phyloP scores from a whole-genome alignment of 2,329 filamentous ascomycete species.

The Paracorniculantispora psalliotae region DNA sequence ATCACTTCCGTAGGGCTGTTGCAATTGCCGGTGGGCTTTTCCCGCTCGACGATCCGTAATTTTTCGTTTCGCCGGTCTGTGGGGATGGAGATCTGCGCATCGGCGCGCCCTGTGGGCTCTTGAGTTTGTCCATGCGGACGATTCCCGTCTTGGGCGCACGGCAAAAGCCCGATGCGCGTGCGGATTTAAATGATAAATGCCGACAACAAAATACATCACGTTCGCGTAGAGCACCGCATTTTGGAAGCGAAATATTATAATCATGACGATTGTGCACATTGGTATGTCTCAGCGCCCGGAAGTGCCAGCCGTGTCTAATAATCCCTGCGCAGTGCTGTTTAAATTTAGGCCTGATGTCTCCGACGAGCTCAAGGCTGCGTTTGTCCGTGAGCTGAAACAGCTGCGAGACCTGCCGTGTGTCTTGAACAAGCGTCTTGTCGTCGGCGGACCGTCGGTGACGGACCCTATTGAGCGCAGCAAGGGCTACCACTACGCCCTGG shows the following conservation, averaged over 20 bases:
- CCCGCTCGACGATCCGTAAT: background rate
- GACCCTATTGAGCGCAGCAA: constrained; percentile 48
- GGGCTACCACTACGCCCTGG: constrained; percentile 45
- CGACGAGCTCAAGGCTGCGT: constrained; percentile 37
- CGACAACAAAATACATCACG: background rate
- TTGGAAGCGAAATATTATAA: background rate
- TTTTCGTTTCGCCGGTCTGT: background rate
- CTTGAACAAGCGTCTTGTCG: constrained; percentile 41
- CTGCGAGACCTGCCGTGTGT: constrained; percentile 46
- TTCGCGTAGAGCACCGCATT: no score
- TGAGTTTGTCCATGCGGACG: background rate
- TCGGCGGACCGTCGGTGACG: constrained; percentile 49
- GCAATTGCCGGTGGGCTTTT: background rate
- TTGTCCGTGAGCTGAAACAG: constrained; percentile 42
- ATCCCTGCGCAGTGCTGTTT: constrained; percentile 38
- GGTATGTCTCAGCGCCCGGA: constrained; percentile 20
- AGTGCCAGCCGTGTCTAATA: background rate
- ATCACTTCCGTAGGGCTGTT: background rate
- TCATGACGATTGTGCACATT: constrained; percentile 33
- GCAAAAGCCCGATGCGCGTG: background rate
- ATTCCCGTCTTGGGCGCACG: background rate
- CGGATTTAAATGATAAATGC: background rate
- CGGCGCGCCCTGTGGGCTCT: background rate
- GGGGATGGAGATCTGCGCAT: background rate
- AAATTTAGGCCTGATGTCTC: constrained; percentile 41